A percentile compares a stretch with the other conserved stretches of the same genome.
Conservation (phyloP, 495 filamentous ascomycete species). For the Elasticomyces elasticus region DNA sequence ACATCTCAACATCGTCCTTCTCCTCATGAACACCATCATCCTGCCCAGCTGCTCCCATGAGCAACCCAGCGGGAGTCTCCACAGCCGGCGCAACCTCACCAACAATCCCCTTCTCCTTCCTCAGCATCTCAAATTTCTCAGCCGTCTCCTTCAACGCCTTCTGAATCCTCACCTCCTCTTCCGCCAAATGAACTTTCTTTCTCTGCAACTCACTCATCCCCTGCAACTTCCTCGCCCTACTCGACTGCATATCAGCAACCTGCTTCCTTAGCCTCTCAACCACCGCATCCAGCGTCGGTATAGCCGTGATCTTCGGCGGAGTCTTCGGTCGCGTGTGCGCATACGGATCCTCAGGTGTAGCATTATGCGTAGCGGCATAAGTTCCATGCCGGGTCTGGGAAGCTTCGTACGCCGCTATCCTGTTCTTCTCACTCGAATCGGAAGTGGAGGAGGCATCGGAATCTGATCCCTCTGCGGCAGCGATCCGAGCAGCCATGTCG, state of each 20-base stretch:
- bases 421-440: constrained; percentile 70
- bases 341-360: constrained; percentile 27
- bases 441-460: constrained; percentile 30
- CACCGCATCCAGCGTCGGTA: constrained; percentile 46
- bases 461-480: constrained; percentile 65
- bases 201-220: constrained; percentile 51
- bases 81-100: constrained; percentile 10
- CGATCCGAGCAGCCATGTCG: constrained; percentile 76
- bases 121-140: constrained; percentile 59
- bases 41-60: background rate
- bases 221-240: constrained; percentile 43
- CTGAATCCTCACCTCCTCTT: constrained; percentile 73
- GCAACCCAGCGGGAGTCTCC: background rate
- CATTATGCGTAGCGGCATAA: constrained; percentile 36
- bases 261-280: constrained; percentile 42
- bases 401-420: constrained; percentile 76
- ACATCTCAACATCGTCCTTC: background rate
- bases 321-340: constrained; percentile 37
- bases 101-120: constrained; percentile 43
- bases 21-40: background rate
- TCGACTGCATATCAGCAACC: constrained; percentile 47
- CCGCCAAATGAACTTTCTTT: constrained; percentile 60
- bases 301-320: constrained; percentile 44
- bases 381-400: constrained; percentile 70
- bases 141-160: constrained; percentile 70